Evolutionary conservation across 2,329 filamentous ascomycete species (phyloP).

Genomic region (Coniochaeta hoffmannii): DNA sequence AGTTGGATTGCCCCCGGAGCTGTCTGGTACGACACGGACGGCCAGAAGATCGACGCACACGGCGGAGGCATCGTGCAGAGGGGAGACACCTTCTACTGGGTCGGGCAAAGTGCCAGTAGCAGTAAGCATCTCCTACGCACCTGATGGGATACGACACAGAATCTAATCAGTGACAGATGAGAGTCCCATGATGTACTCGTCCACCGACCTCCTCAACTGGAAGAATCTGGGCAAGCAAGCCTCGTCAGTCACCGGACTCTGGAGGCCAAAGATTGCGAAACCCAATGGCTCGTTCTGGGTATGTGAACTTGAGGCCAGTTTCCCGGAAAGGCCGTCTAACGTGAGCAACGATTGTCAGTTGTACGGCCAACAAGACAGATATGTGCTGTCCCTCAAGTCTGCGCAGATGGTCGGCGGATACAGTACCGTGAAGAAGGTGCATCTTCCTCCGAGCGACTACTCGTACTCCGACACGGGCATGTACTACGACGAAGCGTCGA

Average conservation of each 20-base stretch:
- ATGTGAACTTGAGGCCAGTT: conserved; percentile 2
- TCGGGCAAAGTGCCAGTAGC: conserved; percentile 27
- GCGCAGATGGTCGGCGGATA: conserved; percentile 23
- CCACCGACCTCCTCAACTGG: conserved; percentile 32
- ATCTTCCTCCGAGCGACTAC: conserved; percentile 28
- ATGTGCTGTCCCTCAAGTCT: conserved; percentile 27
- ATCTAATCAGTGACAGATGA: conserved; percentile 16
- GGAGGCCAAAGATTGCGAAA: conserved; percentile 32
- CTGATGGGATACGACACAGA: neutral
- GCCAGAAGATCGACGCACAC: conserved; percentile 31
- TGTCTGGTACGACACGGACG: conserved; percentile 28
- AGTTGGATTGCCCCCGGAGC: conserved; percentile 30
- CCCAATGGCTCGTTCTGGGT: conserved; percentile 31
- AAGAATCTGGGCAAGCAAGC: conserved; percentile 25
- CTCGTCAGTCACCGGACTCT: conserved; percentile 25
- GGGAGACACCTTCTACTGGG: conserved; percentile 31
- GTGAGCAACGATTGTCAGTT: conserved; percentile 16
- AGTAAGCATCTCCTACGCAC: conserved; percentile 10
- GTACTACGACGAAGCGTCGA: conserved; percentile 24
- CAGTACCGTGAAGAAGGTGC: conserved; percentile 21
- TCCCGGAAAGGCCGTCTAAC: neutral
- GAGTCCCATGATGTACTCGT: conserved; percentile 30
- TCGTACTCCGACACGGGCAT: conserved; percentile 32
- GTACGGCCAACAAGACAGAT: conserved; percentile 31
- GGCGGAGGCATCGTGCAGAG: conserved; percentile 28